phyloP scores from a whole-genome alignment of 148 eudicot species.

The Limonium bicolor region DNA sequence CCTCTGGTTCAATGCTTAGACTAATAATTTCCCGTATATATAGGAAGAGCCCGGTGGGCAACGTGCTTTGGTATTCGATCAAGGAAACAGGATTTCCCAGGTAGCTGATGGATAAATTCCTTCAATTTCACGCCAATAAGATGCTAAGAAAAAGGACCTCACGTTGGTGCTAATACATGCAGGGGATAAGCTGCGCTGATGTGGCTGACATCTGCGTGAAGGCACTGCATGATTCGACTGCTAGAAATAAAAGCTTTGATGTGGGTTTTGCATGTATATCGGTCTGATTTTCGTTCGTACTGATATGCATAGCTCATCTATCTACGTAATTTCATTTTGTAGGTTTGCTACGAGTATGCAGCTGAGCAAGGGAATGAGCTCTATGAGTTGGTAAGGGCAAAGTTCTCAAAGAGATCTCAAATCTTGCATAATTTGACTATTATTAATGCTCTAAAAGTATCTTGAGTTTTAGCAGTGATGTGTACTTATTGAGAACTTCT shows the following conservation, averaged over 20 bases:
- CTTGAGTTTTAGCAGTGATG: neutral
- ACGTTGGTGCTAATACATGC: constrained; percentile 5
- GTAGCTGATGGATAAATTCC: constrained; percentile 14
- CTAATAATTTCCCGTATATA: too few relatives aligned
- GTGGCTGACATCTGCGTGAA: constrained; percentile 98
- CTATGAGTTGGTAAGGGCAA: constrained; percentile 65
- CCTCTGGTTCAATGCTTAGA: too few relatives aligned
- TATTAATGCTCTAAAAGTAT: neutral
- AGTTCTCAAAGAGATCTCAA: neutral
- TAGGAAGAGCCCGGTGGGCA: constrained; percentile 99
- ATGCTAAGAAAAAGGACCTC: too few relatives aligned
- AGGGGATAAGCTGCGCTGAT: constrained; percentile 99
- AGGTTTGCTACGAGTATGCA: constrained; percentile 92
- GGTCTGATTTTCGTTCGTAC: too few relatives aligned
- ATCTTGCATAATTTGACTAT: neutral
- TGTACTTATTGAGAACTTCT: neutral
- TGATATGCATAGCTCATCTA: too few relatives aligned
- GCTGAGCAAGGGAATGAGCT: constrained; percentile 92
- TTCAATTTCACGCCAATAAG: neutral
- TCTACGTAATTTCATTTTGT: too few relatives aligned
- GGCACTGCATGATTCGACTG: constrained; percentile 91
- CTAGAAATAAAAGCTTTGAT: constrained; percentile 95
- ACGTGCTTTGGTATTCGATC: constrained; percentile 94
- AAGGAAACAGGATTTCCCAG: constrained; percentile 97
- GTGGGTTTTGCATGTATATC: too few relatives aligned